A percentile compares a stretch with the other conserved stretches of the same genome.
These are phyloP conservation scores for Diplodia corticola DNA, from an alignment of 2,329 filamentous ascomycete genomes.

Conservation along the genomic window DNA sequence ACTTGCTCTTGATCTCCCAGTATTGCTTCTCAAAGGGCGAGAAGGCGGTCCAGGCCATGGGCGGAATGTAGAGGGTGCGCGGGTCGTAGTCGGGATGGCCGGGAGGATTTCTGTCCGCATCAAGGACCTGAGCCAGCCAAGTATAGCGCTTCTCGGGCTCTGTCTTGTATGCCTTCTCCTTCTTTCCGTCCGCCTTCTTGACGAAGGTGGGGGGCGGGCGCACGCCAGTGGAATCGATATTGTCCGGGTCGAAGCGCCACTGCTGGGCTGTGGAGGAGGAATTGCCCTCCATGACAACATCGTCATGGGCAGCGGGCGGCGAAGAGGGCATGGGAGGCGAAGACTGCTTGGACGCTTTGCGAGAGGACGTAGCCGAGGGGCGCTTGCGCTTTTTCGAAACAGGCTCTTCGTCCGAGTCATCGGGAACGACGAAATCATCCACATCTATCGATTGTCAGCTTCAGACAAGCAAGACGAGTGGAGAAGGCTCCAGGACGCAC, in stretches of 20 bases:
- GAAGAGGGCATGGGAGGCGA: conserved; percentile 50
- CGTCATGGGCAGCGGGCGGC: conserved; percentile 54
- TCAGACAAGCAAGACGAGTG: neutral
- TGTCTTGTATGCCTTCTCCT: conserved; percentile 71
- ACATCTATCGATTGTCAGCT: conserved; percentile 56
- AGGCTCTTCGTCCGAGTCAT: conserved; percentile 75
- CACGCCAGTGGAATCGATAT: conserved; percentile 54
- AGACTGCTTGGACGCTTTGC: conserved; percentile 62
- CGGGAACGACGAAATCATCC: conserved; percentile 83
- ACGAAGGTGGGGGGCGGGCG: conserved; percentile 37
- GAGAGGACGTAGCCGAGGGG: conserved; percentile 54
- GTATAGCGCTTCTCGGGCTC: conserved; percentile 85
- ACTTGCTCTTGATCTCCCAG: conserved; percentile 98
- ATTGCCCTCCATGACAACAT: conserved; percentile 51
- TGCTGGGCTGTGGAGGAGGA: conserved; percentile 72
- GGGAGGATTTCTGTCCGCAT: conserved; percentile 77
- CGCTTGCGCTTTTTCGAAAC: conserved; percentile 69
- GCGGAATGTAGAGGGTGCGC: conserved; percentile 86
- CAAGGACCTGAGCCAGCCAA: conserved; percentile 83
- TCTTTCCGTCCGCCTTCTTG: conserved; percentile 36
- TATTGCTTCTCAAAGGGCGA: conserved; percentile 97
- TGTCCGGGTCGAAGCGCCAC: conserved; percentile 73
- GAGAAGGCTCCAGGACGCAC: conserved; percentile 31
- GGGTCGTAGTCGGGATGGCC: conserved; percentile 89
- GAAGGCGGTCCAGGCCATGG: conserved; percentile 75